Conservation (phyloP, 306 rosid genomes). For the Quercus cerris region DNA sequence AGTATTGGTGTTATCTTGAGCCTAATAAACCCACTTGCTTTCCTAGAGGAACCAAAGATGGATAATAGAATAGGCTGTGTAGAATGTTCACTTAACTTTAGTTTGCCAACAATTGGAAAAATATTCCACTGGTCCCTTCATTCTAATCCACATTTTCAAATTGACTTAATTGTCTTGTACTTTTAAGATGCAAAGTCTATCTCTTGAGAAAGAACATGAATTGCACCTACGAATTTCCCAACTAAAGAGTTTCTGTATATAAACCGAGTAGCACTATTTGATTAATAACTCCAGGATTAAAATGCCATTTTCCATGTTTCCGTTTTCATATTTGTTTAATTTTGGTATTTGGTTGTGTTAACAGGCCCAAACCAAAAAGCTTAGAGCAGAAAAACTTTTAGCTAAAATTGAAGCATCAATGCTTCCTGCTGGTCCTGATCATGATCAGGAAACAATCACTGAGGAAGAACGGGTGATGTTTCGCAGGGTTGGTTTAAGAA, state of each 20-base stretch:
- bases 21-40: neutral
- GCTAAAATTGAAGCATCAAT: conserved; percentile 70
- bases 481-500: conserved; percentile 77
- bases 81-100: neutral
- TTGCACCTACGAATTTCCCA: neutral
- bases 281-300: neutral
- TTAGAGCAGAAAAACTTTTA: conserved; percentile 70
- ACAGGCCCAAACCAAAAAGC: conserved; percentile 79
- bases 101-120: neutral
- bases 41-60: neutral
- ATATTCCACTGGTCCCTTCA: neutral
- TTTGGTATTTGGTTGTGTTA: conserved; percentile 30
- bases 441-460: conserved; percentile 84
- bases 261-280: neutral
- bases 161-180: neutral
- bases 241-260: neutral
- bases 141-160: neutral
- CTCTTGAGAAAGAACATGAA: neutral
- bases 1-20: conserved; percentile 8
- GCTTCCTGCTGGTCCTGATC: conserved; percentile 79
- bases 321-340: conserved; percentile 6
- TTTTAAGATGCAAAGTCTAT: neutral
- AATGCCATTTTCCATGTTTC: neutral
- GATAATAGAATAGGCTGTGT: neutral
- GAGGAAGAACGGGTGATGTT: conserved; percentile 96